Base-by-base conservation (phyloP, 768 basidiomycete genomes). In the Collybia sp. region DNA sequence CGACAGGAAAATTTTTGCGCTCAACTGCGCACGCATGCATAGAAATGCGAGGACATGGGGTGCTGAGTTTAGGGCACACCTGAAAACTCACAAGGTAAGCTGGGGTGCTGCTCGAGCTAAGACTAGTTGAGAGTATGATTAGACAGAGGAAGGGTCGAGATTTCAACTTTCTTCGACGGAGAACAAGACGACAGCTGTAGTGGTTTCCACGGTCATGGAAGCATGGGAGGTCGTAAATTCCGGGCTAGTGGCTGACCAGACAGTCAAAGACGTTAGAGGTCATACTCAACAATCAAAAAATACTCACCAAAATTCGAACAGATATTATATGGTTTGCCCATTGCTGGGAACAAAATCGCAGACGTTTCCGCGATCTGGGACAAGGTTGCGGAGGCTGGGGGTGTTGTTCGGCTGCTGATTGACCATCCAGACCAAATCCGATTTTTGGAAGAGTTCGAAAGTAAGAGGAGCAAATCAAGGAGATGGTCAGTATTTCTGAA, bases 171-270 rank as follows among this genome's bases (percentile, higher is more conserved):
- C 69, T 39, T 82, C 86, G 5, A 59, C 61, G 35, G 71, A 66
- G 35, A 74, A 75, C 39, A 72, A 62, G 43, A 83, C 79, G 10
- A 65, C 74, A 41, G 80, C 84, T 4, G 77, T 92, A 30, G 75
- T 88, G 20, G 85, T 87, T 6, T 93, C 88, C n/a, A 92, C 88
- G 2, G 53, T 92, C 52, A 79, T 83, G 73, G 92, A 93, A 62
- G 85, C 85, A 4, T 88, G 87, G 82, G 71, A 81, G 48, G 73
- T 92, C 6, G 72, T 87, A 15, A 71, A 71, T 40, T 74, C 72
- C 5, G 88, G 87, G 11, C 62, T 91, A 40, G 77, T 88, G 16
- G 70, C 77, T 9, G 87, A 91, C 49, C 81, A 80, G 2, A 78
- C 75, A 2, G 83, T 92, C 17, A 83, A 84, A 60, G 88, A 93